Percentiles rank a stretch among this genome's conserved stretches.
These are phyloP conservation scores for Cicer judaicum DNA, from an alignment of 306 rosid species.

Conservation along the genomic window DNA sequence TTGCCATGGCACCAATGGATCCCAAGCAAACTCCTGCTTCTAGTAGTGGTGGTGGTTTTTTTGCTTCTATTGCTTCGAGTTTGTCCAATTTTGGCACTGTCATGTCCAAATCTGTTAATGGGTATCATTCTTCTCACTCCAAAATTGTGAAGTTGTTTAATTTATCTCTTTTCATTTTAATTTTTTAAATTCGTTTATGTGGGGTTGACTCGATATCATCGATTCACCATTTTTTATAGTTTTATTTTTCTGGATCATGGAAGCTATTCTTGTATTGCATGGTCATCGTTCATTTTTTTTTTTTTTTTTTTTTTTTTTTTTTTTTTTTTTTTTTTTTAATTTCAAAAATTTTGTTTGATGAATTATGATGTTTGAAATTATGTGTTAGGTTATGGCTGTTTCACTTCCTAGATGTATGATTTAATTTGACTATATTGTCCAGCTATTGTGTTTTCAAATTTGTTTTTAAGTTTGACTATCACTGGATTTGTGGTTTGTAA, in stretches of 20 bases:
- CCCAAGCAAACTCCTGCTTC: slow-evolving; percentile 57
- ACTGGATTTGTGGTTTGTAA: slow-evolving; percentile 31
- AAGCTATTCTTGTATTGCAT: slow-evolving; percentile 24
- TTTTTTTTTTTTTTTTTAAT: neutral
- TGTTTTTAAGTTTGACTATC: slow-evolving; percentile 5
- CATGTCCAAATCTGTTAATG: slow-evolving; percentile 76
- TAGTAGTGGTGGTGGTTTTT: slow-evolving; percentile 57
- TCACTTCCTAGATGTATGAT: slow-evolving; percentile 14
- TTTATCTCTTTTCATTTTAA: neutral
- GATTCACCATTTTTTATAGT: slow-evolving; percentile 22
- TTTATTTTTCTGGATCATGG: slow-evolving; percentile 6
- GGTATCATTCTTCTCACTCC: slow-evolving; percentile 49
- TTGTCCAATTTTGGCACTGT: slow-evolving; percentile 65
- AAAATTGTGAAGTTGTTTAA: slow-evolving; percentile 2
- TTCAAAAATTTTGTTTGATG: neutral
- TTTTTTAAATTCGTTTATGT: slow-evolving; percentile 30
- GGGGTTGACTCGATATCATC: slow-evolving; percentile 13
- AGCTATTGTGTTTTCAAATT: slow-evolving; percentile 17
- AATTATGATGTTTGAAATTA: slow-evolving; percentile 8
- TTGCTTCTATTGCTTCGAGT: slow-evolving; percentile 73
- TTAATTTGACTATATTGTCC: slow-evolving; percentile 16
- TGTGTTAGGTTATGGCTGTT: slow-evolving; percentile 34
- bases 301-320: slow-evolving; percentile 2
- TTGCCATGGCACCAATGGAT: slow-evolving; percentile 66
- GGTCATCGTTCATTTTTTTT: slow-evolving; percentile 25